Conservation (phyloP, 371 early-diverging fungal genomes). For the Mucor ambiguus region DNA sequence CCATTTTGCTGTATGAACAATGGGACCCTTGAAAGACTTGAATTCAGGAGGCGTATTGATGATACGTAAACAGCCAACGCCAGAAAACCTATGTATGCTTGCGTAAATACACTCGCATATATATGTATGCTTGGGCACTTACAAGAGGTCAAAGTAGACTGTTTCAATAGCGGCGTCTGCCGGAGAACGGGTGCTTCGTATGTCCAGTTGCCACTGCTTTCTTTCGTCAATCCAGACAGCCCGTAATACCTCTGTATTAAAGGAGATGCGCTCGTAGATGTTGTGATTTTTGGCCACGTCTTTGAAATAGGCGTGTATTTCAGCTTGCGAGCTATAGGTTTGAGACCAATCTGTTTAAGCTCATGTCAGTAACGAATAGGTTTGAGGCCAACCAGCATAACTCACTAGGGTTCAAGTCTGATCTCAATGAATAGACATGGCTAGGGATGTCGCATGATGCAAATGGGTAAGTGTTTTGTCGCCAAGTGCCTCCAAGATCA, state of each 20-base stretch:
- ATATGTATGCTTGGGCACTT: not conserved
- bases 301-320: slow-evolving; percentile 57
- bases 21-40: slow-evolving; percentile 45
- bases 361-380: not conserved
- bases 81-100: slow-evolving; percentile 13
- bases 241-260: slow-evolving; percentile 46
- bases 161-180: slow-evolving; percentile 9
- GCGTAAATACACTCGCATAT: too few species aligned
- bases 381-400: not conserved
- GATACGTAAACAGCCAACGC: slow-evolving; percentile 52
- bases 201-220: slow-evolving; percentile 52
- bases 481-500: slow-evolving; percentile 68
- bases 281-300: slow-evolving; percentile 52
- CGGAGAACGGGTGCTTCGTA: not conserved
- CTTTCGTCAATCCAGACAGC: slow-evolving; percentile 47
- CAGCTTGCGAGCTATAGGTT: slow-evolving; percentile 42
- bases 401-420: slow-evolving; percentile 46
- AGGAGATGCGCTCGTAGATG: slow-evolving; percentile 48
- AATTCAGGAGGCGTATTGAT: slow-evolving; percentile 56
- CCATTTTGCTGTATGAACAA: slow-evolving; percentile 57
- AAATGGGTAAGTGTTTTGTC: slow-evolving; percentile 55
- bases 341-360: slow-evolving; percentile 49
- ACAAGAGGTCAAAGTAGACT: slow-evolving; percentile 8
- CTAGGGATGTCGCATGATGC: slow-evolving; percentile 66
- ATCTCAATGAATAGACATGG: slow-evolving; percentile 55